Conservation (phyloP, 257 asterid genomes). For the Fraxinus cuspidata region DNA sequence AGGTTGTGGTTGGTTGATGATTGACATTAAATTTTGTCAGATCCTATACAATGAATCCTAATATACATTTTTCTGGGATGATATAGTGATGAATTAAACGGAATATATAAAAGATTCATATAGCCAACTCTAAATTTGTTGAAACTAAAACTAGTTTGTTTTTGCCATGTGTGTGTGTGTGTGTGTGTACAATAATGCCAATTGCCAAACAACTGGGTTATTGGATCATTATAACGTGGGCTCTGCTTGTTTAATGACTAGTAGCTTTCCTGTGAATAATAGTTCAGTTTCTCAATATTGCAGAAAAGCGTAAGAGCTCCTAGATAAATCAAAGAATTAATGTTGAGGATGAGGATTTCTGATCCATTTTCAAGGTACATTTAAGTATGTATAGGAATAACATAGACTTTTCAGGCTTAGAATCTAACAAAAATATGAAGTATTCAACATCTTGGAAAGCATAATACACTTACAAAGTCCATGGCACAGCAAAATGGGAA, state of each 20-base stretch:
- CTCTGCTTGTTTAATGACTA: neutral
- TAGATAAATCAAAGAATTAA: neutral
- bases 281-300: neutral
- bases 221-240: neutral
- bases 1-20: neutral
- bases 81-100: neutral
- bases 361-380: neutral
- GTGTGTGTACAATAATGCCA: neutral
- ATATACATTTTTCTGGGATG: neutral
- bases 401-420: neutral
- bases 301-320: neutral
- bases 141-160: neutral
- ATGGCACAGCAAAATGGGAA: slow-evolving; percentile 88
- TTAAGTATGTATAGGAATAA: neutral
- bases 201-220: neutral
- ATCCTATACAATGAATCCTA: neutral
- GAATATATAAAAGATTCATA: neutral
- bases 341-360: neutral
- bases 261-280: neutral
- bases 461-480: slow-evolving; percentile 67
- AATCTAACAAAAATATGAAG: neutral
- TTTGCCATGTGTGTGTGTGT: no score
- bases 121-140: neutral
- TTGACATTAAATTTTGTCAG: neutral
- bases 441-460: neutral